phyloP scores from a whole-genome alignment of 2,329 filamentous ascomycete genomes.

The Mollisia scopiformis region DNA sequence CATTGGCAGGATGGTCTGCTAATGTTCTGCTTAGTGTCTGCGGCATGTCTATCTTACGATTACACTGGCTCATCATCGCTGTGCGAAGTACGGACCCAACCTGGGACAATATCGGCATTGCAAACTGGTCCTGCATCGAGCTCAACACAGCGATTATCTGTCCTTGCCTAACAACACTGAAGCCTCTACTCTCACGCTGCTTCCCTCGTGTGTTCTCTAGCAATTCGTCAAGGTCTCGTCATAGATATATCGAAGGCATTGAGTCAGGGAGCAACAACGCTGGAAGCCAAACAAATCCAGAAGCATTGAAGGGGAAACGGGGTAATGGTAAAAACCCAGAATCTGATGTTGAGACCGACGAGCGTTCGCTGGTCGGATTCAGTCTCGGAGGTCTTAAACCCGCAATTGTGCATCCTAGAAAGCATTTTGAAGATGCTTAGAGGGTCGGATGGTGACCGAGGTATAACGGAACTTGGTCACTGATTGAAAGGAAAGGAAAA shows the following conservation, averaged over 20 bases:
- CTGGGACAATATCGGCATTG: slow-evolving; percentile 11
- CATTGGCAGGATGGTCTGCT: background rate
- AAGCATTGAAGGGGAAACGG: no score
- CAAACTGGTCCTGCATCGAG: slow-evolving; percentile 49
- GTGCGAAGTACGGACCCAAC: slow-evolving; percentile 8
- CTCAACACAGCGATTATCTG: slow-evolving; percentile 53
- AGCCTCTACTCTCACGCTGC: slow-evolving; percentile 44
- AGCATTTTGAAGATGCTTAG: background rate
- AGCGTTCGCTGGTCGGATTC: background rate
- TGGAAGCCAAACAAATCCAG: background rate
- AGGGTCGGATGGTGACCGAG: background rate
- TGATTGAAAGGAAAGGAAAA: background rate
- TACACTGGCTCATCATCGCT: slow-evolving; percentile 12
- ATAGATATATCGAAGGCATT: background rate
- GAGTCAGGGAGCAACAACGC: background rate
- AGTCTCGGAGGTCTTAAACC: background rate
- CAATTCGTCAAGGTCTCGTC: background rate
- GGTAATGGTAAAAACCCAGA: background rate
- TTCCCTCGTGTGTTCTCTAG: slow-evolving; percentile 17
- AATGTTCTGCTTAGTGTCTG: slow-evolving; percentile 11
- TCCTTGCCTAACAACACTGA: slow-evolving; percentile 52
- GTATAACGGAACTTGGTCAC: background rate
- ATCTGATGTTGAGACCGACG: background rate
- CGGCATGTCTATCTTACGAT: slow-evolving; percentile 15
- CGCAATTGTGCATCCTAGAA: background rate